Evolutionary conservation across 192 early-diverging fungal genomes (phyloP).

Genomic region (Entomortierella lignicola): DNA sequence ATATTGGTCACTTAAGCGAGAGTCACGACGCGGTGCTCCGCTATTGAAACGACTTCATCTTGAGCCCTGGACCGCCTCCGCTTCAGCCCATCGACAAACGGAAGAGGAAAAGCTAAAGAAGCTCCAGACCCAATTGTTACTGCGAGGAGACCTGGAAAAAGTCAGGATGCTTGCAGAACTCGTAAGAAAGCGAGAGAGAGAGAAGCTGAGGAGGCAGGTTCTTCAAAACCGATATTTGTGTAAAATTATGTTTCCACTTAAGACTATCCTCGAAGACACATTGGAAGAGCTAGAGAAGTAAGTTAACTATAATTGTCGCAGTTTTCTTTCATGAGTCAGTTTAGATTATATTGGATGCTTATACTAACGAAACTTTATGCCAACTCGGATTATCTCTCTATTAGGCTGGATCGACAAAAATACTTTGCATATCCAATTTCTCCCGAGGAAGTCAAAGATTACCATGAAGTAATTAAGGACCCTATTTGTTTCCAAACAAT

Average conservation of each 20-base stretch:
- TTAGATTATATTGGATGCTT: not conserved
- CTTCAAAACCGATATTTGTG: slow-evolving; percentile 76
- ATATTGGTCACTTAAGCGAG: slow-evolving; percentile 97
- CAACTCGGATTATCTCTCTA: not conserved
- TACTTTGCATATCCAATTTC: slow-evolving; percentile 64
- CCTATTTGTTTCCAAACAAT: slow-evolving; percentile 81
- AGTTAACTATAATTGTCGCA: slow-evolving; percentile 17
- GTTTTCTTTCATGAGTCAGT: not conserved
- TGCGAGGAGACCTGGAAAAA: slow-evolving; percentile 88
- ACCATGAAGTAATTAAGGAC: slow-evolving; percentile 64
- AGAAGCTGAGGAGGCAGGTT: slow-evolving; percentile 70
- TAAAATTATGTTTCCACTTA: slow-evolving; percentile 76
- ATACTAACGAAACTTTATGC: not conserved
- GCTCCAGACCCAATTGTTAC: slow-evolving; percentile 58
- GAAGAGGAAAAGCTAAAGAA: slow-evolving; percentile 81
- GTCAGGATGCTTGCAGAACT: slow-evolving; percentile 86
- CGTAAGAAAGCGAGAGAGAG: slow-evolving; percentile 78
- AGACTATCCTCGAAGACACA: slow-evolving; percentile 70
- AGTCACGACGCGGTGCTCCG: slow-evolving; percentile 90
- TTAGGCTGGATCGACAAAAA: slow-evolving; percentile 53
- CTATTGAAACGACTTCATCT: slow-evolving; percentile 95
- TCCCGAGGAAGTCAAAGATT: slow-evolving; percentile 59
- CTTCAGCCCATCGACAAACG: slow-evolving; percentile 77
- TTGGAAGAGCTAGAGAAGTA: slow-evolving; percentile 78
- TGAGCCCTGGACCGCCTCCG: slow-evolving; percentile 96